phyloP scores from a whole-genome alignment of 2,329 filamentous ascomycete species.

The Chalara sp. region DNA sequence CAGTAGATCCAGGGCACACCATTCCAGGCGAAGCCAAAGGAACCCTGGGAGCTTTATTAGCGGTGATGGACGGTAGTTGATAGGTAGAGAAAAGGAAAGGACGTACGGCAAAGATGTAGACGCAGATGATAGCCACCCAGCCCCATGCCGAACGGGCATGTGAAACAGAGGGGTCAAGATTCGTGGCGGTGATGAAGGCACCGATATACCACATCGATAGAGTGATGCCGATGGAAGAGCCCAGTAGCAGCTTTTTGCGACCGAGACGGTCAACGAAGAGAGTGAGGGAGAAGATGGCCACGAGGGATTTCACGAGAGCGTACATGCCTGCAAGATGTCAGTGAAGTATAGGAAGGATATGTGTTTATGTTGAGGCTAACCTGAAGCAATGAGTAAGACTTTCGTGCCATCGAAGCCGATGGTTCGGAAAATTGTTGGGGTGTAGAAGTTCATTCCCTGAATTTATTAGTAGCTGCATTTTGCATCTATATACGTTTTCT shows the following conservation, averaged over 20 bases:
- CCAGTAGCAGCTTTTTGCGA: constrained; percentile 32
- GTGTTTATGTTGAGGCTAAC: too few species aligned
- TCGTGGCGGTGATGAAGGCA: constrained; percentile 32
- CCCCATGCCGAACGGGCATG: constrained; percentile 26
- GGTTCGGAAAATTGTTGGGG: constrained; percentile 46
- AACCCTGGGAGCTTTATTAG: constrained; percentile 14
- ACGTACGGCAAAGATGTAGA: constrained; percentile 9
- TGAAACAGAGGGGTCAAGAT: constrained; percentile 29
- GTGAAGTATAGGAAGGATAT: too few species aligned
- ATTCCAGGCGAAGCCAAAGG: constrained; percentile 43
- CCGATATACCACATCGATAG: constrained; percentile 36
- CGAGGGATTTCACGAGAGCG: constrained; percentile 46
- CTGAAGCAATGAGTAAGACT: constrained; percentile 42
- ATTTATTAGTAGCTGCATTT: too few species aligned
- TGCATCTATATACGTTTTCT: too few species aligned
- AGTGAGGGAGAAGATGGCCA: constrained; percentile 45
- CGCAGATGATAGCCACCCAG: constrained; percentile 8
- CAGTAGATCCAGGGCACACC: constrained; percentile 65
- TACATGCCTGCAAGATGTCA: constrained; percentile 41
- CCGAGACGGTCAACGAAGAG: constrained; percentile 33
- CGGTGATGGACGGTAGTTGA: constrained; percentile 34
- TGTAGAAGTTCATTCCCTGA: constrained; percentile 43
- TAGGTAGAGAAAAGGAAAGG: constrained; percentile 40
- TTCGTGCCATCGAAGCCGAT: constrained; percentile 46
- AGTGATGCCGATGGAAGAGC: constrained; percentile 32